These are phyloP conservation scores for Colletotrichum horii DNA, from an alignment of 2,329 filamentous ascomycete genomes.

Conservation along the genomic window DNA sequence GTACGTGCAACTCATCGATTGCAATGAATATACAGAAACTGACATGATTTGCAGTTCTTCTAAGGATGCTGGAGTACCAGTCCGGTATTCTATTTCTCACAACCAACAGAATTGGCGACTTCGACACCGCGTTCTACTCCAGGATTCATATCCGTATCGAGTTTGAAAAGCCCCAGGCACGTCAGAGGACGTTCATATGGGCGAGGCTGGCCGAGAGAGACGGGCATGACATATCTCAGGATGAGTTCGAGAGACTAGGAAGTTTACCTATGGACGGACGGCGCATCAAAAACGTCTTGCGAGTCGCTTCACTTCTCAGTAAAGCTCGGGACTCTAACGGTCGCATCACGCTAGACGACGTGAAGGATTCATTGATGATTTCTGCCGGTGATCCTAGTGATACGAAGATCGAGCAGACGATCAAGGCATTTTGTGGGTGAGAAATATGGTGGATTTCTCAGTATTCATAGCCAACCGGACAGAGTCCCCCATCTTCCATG, in stretches of 20 bases:
- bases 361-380: background rate
- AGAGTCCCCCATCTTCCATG: no score
- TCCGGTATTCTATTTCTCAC: background rate
- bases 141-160: background rate
- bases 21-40: no score
- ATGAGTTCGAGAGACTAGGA: background rate
- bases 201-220: background rate
- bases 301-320: background rate
- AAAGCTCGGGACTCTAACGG: no score
- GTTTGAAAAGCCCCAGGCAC: accelerated
- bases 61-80: background rate
- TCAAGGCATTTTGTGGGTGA: background rate
- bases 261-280: background rate
- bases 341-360: background rate
- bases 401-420: background rate
- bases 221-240: background rate
- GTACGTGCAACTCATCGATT: background rate
- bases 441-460: no score
- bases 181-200: background rate
- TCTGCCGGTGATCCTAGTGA: background rate
- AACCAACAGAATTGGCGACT: background rate
- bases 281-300: background rate
- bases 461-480: no score
- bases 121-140: background rate
- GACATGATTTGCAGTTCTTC: no score